phyloP scores from a whole-genome alignment of 2,329 filamentous ascomycete species.

The Penicillium hordei region DNA sequence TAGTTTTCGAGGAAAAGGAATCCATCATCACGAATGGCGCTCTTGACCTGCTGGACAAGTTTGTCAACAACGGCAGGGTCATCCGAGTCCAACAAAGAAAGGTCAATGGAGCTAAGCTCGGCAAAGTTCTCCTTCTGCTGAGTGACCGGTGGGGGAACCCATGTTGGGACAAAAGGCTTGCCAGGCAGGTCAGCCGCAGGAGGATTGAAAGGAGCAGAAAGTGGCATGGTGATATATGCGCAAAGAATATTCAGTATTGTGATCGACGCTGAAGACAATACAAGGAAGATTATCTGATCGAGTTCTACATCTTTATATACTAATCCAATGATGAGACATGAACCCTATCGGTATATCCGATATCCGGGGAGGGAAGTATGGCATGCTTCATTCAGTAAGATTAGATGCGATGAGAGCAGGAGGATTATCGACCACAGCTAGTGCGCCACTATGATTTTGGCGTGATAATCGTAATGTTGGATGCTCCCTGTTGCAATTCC shows the following conservation, averaged over 20 bases:
- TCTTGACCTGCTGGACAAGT: slow-evolving; percentile 47
- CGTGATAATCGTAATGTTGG: not conserved
- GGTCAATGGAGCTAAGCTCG: slow-evolving; percentile 45
- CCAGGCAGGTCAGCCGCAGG: slow-evolving; percentile 38
- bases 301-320: slow-evolving; percentile 7
- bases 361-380: not conserved
- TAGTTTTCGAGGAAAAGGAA: slow-evolving; percentile 54
- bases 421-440: not conserved
- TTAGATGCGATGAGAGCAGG: not conserved
- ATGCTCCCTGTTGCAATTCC: not conserved
- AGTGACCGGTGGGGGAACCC: slow-evolving; percentile 49
- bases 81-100: slow-evolving; percentile 47
- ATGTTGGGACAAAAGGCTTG: slow-evolving; percentile 47
- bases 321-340: not conserved
- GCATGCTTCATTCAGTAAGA: not conserved
- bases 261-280: not conserved
- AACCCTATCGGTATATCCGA: slow-evolving; percentile 2
- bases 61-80: slow-evolving; percentile 45
- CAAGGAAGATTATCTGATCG: not conserved
- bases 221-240: slow-evolving; percentile 24
- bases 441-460: no score
- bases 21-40: slow-evolving; percentile 47
- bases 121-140: slow-evolving; percentile 48
- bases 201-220: slow-evolving; percentile 43
- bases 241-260: not conserved